A percentile compares a stretch with the other conserved stretches of the same genome.
Conservation (phyloP, 768 basidiomycete genomes). For the Termitomyces sp. region DNA sequence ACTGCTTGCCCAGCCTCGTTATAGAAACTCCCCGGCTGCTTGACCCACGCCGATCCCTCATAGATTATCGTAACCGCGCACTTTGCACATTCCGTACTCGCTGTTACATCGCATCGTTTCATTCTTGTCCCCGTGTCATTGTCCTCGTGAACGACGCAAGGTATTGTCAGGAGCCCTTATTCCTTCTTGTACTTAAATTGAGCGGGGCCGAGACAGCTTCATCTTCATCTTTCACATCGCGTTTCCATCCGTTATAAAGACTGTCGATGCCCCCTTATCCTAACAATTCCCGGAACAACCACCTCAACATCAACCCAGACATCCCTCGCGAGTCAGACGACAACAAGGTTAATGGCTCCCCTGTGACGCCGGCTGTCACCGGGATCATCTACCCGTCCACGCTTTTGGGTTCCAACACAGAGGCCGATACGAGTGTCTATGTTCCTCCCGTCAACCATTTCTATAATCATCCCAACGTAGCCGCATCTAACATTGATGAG, state of each 20-base stretch:
- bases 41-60: conserved; percentile 9
- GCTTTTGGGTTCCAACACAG: conserved; percentile 30
- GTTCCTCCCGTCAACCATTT: conserved; percentile 16
- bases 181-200: conserved; percentile 6
- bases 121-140: conserved; percentile 18
- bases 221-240: conserved; percentile 5
- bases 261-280: conserved; percentile 18
- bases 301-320: conserved; percentile 12
- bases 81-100: conserved; percentile 11
- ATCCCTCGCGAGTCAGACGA: conserved; percentile 11
- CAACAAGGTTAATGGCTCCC: conserved; percentile 25
- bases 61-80: conserved; percentile 17
- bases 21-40: conserved; percentile 13
- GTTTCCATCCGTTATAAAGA: conserved; percentile 8
- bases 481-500: conserved; percentile 38
- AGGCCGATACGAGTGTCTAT: conserved; percentile 26
- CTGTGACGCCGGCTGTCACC: conserved; percentile 41
- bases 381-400: conserved; percentile 40
- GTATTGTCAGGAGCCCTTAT: conserved; percentile 12
- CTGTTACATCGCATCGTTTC: conserved; percentile 26
- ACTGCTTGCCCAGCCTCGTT: conserved; percentile 10
- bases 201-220: conserved; percentile 2
- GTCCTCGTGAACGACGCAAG: conserved; percentile 39
- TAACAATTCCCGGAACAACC: conserved; percentile 22
- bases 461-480: conserved; percentile 33